Evolutionary conservation across 1,284 basidiomycete species (phyloP).

Genomic region (Schizopora paradoxa): DNA sequence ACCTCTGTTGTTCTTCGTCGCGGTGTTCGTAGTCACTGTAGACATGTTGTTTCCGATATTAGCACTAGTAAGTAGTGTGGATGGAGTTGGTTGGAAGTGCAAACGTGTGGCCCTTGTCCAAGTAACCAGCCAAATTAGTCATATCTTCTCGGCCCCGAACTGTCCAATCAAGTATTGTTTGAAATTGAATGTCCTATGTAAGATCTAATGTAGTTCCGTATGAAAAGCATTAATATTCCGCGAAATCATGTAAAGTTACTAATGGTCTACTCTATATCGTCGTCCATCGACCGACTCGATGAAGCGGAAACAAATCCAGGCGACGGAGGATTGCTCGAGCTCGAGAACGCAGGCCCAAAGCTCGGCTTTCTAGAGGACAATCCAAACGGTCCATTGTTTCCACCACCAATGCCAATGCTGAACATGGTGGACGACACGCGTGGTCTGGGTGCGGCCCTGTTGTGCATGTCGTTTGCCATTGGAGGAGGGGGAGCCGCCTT

Average conservation of each 20-base stretch:
- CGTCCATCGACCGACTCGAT: constrained; percentile 2
- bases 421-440: constrained; percentile 9
- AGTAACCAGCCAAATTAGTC: no score
- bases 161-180: no score
- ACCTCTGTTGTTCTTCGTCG: background rate
- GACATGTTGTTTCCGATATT: background rate
- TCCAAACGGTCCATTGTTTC: no score
- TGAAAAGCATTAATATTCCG: constrained; percentile 7
- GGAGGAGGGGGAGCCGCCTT: background rate
- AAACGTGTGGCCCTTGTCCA: no score
- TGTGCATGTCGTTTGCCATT: background rate
- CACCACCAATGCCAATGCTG: constrained; percentile 12
- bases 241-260: background rate
- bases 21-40: background rate
- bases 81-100: no score
- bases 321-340: no score
- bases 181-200: background rate
- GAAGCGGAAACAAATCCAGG: constrained; percentile 2
- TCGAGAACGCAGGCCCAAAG: no score
- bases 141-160: no score
- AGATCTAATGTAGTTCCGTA: constrained; percentile 13
- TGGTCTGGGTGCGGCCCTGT: constrained; percentile 1
- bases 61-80: background rate
- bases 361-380: no score
- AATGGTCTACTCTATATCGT: background rate